Conservation (phyloP, 2,329 filamentous ascomycete genomes). For the Talaromyces sp. region DNA sequence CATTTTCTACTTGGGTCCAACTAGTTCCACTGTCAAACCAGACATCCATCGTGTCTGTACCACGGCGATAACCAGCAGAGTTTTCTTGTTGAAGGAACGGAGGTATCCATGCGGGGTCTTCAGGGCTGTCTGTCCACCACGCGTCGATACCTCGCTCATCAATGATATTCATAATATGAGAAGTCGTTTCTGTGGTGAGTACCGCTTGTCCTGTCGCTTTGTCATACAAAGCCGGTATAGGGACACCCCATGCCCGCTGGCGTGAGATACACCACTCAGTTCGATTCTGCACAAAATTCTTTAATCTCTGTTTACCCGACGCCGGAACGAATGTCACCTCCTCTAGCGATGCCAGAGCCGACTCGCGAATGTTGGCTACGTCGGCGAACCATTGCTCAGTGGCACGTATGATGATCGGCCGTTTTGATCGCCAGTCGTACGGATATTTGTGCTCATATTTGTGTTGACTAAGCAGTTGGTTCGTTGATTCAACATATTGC, state of each 20-base stretch:
- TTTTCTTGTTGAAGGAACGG: constrained; percentile 51
- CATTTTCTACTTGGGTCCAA: constrained; percentile 59
- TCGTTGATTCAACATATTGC: constrained; percentile 57
- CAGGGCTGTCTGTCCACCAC: constrained; percentile 81
- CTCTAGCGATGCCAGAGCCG: constrained; percentile 64
- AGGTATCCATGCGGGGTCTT: constrained; percentile 74
- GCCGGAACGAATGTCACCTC: constrained; percentile 74
- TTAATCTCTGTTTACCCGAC: constrained; percentile 65
- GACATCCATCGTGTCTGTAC: constrained; percentile 96
- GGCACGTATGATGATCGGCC: constrained; percentile 82
- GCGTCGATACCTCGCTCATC: constrained; percentile 75
- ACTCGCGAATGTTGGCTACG: constrained; percentile 72
- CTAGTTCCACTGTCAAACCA: constrained; percentile 99
- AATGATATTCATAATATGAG: constrained; percentile 78
- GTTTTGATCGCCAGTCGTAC: constrained; percentile 95
- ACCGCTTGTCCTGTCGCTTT: constrained; percentile 63
- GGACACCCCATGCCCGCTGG: constrained; percentile 92
- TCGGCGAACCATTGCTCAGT: constrained; percentile 98
- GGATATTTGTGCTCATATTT: constrained; percentile 86
- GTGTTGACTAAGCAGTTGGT: constrained; percentile 63
- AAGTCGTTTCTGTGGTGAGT: constrained; percentile 72
- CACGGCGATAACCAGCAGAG: constrained; percentile 58
- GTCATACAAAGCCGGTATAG: constrained; percentile 85
- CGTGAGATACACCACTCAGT: constrained; percentile 98
- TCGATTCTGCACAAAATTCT: constrained; percentile 79